Base-by-base conservation (phyloP, 371 early-diverging fungal genomes). In the Haplosporangium sp. region DNA sequence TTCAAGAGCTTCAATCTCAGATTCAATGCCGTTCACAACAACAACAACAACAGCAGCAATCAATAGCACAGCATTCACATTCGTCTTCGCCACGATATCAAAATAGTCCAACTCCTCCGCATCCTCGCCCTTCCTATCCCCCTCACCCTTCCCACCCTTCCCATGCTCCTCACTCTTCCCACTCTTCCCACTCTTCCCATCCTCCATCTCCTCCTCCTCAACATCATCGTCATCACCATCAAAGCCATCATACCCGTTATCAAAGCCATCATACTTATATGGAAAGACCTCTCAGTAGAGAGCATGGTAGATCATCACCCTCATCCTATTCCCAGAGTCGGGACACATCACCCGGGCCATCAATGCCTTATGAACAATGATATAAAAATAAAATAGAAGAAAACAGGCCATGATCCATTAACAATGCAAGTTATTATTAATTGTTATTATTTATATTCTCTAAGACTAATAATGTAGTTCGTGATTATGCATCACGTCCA, bases 401-500 rank as follows among this genome's bases (percentile, higher is more conserved):
- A 42, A 42, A 42, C 0, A 8, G 44, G 11, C 11, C 44, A 42
- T 11, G 11, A 27, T 27, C 27, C 27, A 27, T 27, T 27, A 27
- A 27, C 27, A 27, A 27, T 27, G 27, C 27, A 27, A 27, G 27
- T 27, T 27, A 27, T 27, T 27, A 27, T 27, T 27, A 27, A 27
- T 27, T 27, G 27, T 27, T 27, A 27, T 27, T 27, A 27, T 27
- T 27, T 27, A 27, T 27, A 27, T 27, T 27, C 27, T 27, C 27
- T 27, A 27, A 27, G 27, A 1, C 27, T 27, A 27, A 27, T 27
- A 27, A 27, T 27, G 27, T 27, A 27, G 27, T 27, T 27, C 27
- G 27, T 27, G 27, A 50, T 75, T 61, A 77, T 3, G 69, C 79
- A 13, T 77, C 73, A 11, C 63, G 68, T 42, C 93, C 93, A 10